Percentiles rank a stretch among this genome's conserved stretches.
Conservation (phyloP, 177 flowering plant genomes). For the Vitis hybrid region DNA sequence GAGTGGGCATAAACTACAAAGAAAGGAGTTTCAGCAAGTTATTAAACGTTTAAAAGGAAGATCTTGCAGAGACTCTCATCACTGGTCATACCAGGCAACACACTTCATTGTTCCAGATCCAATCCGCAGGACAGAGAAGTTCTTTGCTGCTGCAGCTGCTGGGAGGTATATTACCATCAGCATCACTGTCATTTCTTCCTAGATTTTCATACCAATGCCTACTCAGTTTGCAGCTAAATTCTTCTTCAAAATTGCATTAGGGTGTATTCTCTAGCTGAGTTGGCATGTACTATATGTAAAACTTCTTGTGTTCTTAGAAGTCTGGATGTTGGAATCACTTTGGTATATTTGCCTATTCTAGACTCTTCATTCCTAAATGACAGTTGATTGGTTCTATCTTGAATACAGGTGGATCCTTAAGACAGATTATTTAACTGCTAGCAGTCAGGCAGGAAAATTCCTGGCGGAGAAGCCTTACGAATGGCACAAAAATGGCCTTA, state of each 20-base stretch:
- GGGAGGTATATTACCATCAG: conserved; percentile 60
- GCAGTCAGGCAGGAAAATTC: conserved; percentile 70
- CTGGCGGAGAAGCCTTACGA: conserved; percentile 85
- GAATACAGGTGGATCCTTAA: conserved; percentile 92
- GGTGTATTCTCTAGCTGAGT: no score
- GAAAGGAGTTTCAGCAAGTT: conserved; percentile 78
- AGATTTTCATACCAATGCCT: neutral
- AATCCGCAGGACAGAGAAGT: conserved; percentile 86
- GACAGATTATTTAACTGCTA: conserved; percentile 77
- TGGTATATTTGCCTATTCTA: neutral
- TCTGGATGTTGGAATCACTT: neutral
- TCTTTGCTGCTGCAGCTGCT: conserved; percentile 97
- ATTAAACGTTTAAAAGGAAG: conserved; percentile 71
- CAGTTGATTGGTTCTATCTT: neutral
- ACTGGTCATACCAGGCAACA: conserved; percentile 97
- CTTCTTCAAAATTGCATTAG: no score
- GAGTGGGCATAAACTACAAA: conserved; percentile 82
- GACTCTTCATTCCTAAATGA: neutral
- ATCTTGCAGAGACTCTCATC: conserved; percentile 85
- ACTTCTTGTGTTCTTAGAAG: neutral
- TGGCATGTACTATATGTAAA: no score
- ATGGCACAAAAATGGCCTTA: conserved; percentile 77
- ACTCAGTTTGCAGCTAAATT: no score
- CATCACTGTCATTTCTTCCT: neutral
- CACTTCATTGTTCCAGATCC: conserved; percentile 87